Percentiles rank a stretch among this genome's conserved stretches.
Conservation (phyloP, 352 stramenopile species). For the Albugo laibachii region DNA sequence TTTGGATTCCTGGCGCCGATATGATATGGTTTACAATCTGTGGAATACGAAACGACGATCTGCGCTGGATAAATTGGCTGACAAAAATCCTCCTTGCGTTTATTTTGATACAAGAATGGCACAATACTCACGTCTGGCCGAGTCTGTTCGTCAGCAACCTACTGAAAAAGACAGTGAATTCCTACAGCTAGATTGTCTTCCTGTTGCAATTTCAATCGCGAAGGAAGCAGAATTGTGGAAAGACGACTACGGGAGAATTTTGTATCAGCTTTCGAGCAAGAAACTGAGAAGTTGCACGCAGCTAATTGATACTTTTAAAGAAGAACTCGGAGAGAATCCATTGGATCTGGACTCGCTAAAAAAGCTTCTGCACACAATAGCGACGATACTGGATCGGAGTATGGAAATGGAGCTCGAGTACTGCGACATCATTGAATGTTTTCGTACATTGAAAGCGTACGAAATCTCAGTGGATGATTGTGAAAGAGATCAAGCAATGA, state of each 20-base stretch:
- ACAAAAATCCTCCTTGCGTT: constrained; percentile 84
- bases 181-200: constrained; percentile 84
- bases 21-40: constrained; percentile 88
- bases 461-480: constrained; percentile 43
- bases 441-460: constrained; percentile 72
- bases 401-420: constrained; percentile 93
- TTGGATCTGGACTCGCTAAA: constrained; percentile 87
- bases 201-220: constrained; percentile 75
- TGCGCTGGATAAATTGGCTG: constrained; percentile 80
- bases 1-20: constrained; percentile 84
- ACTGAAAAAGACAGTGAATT: constrained; percentile 90
- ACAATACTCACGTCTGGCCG: constrained; percentile 74
- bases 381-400: constrained; percentile 56
- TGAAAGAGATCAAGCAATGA: constrained; percentile 54
- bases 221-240: constrained; percentile 89
- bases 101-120: constrained; percentile 90
- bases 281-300: constrained; percentile 49
- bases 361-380: constrained; percentile 86
- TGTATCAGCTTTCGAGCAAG: constrained; percentile 75
- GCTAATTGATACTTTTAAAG: constrained; percentile 64
- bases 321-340: constrained; percentile 57
- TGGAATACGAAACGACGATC: constrained; percentile 86
- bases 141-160: constrained; percentile 75
- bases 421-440: constrained; percentile 84
- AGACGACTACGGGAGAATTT: constrained; percentile 83